A percentile compares a stretch with the other conserved stretches of the same genome.
Evolutionary conservation across 148 eudicot genomes (phyloP).

Genomic region (Spergularia marina): DNA sequence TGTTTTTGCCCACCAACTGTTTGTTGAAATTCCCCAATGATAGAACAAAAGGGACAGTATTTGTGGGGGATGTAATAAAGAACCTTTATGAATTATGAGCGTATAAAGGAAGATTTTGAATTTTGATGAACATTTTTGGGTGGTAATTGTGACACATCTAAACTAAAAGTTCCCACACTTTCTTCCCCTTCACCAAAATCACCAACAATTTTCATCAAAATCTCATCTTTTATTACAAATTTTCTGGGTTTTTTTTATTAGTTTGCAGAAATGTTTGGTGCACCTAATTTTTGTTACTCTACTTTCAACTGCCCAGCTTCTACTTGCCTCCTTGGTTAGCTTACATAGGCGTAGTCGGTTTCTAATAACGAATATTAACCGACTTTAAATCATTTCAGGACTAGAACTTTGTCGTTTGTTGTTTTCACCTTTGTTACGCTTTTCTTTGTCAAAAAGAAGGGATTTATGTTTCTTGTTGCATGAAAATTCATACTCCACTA

Average conservation of each 20-base stretch:
- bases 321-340: no score
- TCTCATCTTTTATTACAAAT: background rate
- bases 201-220: constrained; percentile 29
- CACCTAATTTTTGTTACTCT: constrained; percentile 40
- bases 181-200: constrained; percentile 9
- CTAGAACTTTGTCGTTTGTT: background rate
- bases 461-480: constrained; percentile 24
- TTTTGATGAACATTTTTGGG: constrained; percentile 20
- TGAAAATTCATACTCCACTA: constrained; percentile 16
- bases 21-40: constrained; percentile 32
- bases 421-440: background rate
- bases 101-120: constrained; percentile 10
- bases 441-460: constrained; percentile 16
- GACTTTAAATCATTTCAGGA: no score
- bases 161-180: constrained; percentile 14
- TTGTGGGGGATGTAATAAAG: background rate
- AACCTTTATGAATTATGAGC: background rate
- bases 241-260: background rate
- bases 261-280: constrained; percentile 26
- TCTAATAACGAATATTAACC: no score
- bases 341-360: no score
- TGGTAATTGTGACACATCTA: background rate
- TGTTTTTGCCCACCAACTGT: constrained; percentile 30
- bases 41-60: constrained; percentile 2
- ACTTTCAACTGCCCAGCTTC: background rate